These are phyloP conservation scores for Yarrowia keelungensis DNA, from an alignment of 805 yeast genomes.

Conservation along the genomic window DNA sequence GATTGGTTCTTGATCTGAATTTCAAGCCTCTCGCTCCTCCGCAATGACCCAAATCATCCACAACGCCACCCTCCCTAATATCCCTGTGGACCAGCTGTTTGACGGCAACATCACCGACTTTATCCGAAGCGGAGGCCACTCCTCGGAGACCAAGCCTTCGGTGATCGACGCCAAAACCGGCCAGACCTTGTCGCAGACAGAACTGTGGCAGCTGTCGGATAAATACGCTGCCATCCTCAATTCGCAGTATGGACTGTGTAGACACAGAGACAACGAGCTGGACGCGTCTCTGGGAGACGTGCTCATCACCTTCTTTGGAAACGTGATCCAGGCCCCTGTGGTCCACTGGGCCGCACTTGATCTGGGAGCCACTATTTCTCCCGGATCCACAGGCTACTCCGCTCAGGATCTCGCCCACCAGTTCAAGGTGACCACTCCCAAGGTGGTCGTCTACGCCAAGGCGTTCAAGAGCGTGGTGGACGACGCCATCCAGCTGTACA, in stretches of 20 bases:
- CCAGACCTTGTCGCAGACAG: background rate
- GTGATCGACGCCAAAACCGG: constrained; percentile 33
- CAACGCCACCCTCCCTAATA: constrained; percentile 5
- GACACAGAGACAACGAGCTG: constrained; percentile 22
- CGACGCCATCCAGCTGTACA: constrained; percentile 19
- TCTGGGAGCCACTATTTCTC: constrained; percentile 28
- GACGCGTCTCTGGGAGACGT: constrained; percentile 26
- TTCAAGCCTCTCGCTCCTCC: too few relatives aligned
- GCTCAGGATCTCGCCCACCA: constrained; percentile 36
- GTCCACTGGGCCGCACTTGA: constrained; percentile 33
- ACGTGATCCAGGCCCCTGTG: constrained; percentile 22
- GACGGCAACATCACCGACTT: constrained; percentile 37
- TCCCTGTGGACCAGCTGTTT: constrained; percentile 13
- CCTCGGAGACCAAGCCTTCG: background rate
- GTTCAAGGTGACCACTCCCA: constrained; percentile 23
- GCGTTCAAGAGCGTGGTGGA: constrained; percentile 16
- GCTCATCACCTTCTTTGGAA: constrained; percentile 27
- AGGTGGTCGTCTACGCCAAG: constrained; percentile 17
- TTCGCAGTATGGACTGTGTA: constrained; percentile 16
- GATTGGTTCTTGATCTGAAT: too few relatives aligned
- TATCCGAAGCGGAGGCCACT: constrained; percentile 29
- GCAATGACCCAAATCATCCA: constrained; percentile 31
- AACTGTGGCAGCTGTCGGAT: constrained; percentile 14
- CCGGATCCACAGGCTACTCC: constrained; percentile 30
- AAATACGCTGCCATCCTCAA: constrained; percentile 13